Conservation (phyloP, 176 grass and related monocot species). For the Poa pratensis region DNA sequence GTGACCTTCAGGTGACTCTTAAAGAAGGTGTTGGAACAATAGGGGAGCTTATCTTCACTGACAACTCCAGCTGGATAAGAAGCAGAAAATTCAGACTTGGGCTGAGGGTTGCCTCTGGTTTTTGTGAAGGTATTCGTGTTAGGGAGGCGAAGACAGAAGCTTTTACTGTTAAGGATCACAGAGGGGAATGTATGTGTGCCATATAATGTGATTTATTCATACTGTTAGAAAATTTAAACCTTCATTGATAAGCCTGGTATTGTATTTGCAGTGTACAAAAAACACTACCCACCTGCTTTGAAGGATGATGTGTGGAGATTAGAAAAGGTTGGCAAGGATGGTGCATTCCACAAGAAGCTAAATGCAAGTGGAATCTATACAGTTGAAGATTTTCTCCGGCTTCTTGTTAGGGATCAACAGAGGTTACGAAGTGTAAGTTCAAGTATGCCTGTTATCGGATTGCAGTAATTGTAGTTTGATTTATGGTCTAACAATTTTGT, state of each 20-base stretch:
- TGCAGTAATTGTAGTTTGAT: constrained; percentile 26
- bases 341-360: constrained; percentile 91
- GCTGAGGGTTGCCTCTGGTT: constrained; percentile 68
- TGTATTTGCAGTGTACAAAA: constrained; percentile 85
- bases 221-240: constrained; percentile 26
- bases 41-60: constrained; percentile 91
- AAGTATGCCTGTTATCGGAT: constrained; percentile 32
- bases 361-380: constrained; percentile 64
- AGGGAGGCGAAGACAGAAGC: constrained; percentile 93
- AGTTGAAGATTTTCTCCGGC: constrained; percentile 93
- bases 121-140: constrained; percentile 76
- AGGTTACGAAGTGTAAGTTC: constrained; percentile 70
- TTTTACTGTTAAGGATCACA: constrained; percentile 91
- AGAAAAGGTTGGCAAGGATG: constrained; percentile 93
- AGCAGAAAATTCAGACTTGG: constrained; percentile 94
- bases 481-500: constrained; percentile 36
- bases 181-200: constrained; percentile 76
- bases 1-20: constrained; percentile 83
- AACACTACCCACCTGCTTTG: constrained; percentile 85
- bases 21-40: constrained; percentile 96
- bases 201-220: constrained; percentile 26
- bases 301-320: constrained; percentile 97
- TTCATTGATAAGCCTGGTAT: constrained; percentile 31
- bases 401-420: constrained; percentile 90
- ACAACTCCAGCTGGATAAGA: constrained; percentile 97